Conservation (phyloP, 805 yeast species). For the Lipomyces anomalus region DNA sequence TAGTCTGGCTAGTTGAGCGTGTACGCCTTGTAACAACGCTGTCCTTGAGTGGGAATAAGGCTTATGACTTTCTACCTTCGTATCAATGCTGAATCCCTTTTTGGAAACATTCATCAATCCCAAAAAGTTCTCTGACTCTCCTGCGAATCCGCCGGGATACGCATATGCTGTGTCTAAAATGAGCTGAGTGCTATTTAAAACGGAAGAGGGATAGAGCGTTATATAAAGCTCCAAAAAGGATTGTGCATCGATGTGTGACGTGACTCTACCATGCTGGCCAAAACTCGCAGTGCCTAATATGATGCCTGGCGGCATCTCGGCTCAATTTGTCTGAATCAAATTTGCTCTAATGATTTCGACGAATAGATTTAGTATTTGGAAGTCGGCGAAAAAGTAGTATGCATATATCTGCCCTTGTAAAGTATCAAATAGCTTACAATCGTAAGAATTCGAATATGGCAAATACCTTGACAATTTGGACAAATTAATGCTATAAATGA, state of each 20-base stretch:
- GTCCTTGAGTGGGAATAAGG: slow-evolving; percentile 11
- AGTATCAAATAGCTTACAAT: too few species aligned
- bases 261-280: slow-evolving; percentile 21
- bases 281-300: slow-evolving; percentile 25
- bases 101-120: slow-evolving; percentile 10
- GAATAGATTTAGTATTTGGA: too few species aligned
- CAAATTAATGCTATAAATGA: too few species aligned
- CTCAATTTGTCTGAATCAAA: too few species aligned
- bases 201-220: too few species aligned
- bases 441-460: too few species aligned
- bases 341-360: too few species aligned
- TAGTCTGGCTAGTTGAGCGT: slow-evolving; percentile 7
- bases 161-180: slow-evolving; percentile 20
- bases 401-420: too few species aligned
- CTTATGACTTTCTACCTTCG: slow-evolving; percentile 18
- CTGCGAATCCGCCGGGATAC: slow-evolving; percentile 21
- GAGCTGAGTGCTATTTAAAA: slow-evolving; percentile 8
- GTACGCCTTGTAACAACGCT: slow-evolving; percentile 8
- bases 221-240: slow-evolving; percentile 17
- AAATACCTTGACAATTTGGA: too few species aligned
- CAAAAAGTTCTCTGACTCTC: slow-evolving; percentile 19
- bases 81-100: slow-evolving; percentile 14
- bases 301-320: slow-evolving; percentile 13
- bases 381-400: too few species aligned
- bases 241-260: slow-evolving; percentile 14